Conservation (phyloP, 768 basidiomycete species). For the Dacryopinax primogenitus region DNA sequence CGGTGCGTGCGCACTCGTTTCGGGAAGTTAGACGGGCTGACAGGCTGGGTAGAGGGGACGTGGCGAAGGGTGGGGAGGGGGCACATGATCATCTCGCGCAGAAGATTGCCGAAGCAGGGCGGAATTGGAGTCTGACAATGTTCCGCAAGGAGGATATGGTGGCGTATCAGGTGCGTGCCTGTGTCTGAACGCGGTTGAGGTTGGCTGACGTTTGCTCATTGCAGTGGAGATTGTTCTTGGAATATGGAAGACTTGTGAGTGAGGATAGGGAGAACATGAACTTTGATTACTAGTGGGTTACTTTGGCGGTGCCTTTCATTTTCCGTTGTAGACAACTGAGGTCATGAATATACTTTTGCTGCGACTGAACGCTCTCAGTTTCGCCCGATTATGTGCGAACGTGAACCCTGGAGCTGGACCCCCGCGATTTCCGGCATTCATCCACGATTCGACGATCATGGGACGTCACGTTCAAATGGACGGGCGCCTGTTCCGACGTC, state of each 20-base stretch:
- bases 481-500: no score
- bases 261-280: slow-evolving; percentile 35
- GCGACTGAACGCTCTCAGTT: no score
- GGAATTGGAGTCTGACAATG: slow-evolving; percentile 43
- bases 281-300: slow-evolving; percentile 8
- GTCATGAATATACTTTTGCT: no score
- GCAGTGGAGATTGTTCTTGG: slow-evolving; percentile 31
- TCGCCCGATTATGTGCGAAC: no score
- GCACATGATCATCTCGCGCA: slow-evolving; percentile 46
- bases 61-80: slow-evolving; percentile 31
- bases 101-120: slow-evolving; percentile 45
- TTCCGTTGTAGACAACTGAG: no score
- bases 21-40: background rate
- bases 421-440: no score
- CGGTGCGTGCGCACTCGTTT: background rate
- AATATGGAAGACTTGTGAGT: slow-evolving; percentile 43
- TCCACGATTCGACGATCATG: no score
- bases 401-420: no score
- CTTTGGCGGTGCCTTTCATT: background rate
- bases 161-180: slow-evolving; percentile 40
- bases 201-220: background rate
- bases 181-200: background rate
- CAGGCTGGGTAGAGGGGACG: background rate
- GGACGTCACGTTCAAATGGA: no score
- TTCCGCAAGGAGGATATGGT: slow-evolving; percentile 51